Conservation (phyloP, 2,329 filamentous ascomycete species). For the Orbilia blumenaviensis region DNA sequence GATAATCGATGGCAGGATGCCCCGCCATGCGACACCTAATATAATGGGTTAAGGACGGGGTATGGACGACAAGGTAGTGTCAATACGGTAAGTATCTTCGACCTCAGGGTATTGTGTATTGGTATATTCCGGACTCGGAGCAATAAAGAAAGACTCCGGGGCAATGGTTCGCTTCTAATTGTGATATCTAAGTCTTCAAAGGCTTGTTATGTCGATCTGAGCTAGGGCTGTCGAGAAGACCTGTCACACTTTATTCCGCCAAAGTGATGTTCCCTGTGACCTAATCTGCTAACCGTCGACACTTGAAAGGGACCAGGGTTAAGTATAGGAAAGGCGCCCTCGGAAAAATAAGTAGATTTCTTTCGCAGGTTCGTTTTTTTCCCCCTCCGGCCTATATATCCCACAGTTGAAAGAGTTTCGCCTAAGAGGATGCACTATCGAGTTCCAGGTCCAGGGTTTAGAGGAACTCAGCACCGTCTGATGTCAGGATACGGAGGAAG, state of each 20-base stretch:
- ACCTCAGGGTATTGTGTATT: not conserved
- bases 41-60: constrained; percentile 20
- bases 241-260: not conserved
- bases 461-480: constrained; percentile 25
- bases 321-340: constrained; percentile 43
- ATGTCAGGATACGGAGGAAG: constrained; percentile 3
- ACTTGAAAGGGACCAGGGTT: constrained; percentile 18
- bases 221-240: not conserved
- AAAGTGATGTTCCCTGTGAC: constrained; percentile 14
- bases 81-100: not conserved
- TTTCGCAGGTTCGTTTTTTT: constrained; percentile 39
- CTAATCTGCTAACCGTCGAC: not conserved
- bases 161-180: constrained; percentile 6
- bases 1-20: constrained; percentile 29
- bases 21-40: constrained; percentile 49
- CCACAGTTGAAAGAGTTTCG: constrained; percentile 36
- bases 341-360: constrained; percentile 49
- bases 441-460: constrained; percentile 35
- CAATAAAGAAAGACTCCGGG: not conserved
- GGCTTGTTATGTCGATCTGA: constrained; percentile 20
- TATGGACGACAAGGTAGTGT: not conserved
- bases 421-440: constrained; percentile 42
- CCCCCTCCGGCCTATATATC: constrained; percentile 53
- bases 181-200: constrained; percentile 15
- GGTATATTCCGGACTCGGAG: constrained; percentile 4